phyloP scores from a whole-genome alignment of 176 grass and related monocot genomes.

The Thinopyrum elongatum region DNA sequence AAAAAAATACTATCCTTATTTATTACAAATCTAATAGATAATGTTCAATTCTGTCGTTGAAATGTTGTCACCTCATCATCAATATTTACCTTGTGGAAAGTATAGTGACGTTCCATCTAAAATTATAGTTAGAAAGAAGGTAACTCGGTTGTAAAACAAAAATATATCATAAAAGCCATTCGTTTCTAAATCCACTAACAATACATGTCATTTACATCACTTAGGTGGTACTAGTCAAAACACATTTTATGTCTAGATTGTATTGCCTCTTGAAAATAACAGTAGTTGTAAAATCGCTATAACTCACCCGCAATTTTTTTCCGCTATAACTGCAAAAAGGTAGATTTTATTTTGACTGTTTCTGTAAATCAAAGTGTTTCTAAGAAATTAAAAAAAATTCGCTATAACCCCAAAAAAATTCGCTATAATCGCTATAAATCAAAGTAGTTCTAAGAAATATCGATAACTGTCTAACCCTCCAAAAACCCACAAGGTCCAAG shows the following conservation, averaged over 20 bases:
- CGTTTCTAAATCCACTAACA: background rate
- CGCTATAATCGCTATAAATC: too few species aligned
- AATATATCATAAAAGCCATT: background rate
- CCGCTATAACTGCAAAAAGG: too few species aligned
- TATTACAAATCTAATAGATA: background rate
- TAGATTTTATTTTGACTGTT: too few species aligned
- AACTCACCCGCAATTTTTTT: too few species aligned
- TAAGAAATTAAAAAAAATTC: too few species aligned
- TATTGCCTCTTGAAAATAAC: background rate
- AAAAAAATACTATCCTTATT: background rate
- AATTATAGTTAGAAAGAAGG: too few species aligned
- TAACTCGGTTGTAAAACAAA: too few species aligned
- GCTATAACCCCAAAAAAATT: too few species aligned
- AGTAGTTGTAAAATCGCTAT: background rate
- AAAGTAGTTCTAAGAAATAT: too few species aligned
- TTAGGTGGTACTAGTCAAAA: background rate
- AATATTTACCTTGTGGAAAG: background rate
- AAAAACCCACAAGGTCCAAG: slow-evolving; percentile 2
- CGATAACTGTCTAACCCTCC: too few species aligned
- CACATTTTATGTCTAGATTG: background rate
- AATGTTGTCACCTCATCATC: too few species aligned
- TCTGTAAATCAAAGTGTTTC: too few species aligned
- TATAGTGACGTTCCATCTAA: background rate
- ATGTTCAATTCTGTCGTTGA: background rate
- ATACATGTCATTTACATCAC: background rate